phyloP scores from a whole-genome alignment of 805 yeast genomes.

The Saturnispora mendoncae region DNA sequence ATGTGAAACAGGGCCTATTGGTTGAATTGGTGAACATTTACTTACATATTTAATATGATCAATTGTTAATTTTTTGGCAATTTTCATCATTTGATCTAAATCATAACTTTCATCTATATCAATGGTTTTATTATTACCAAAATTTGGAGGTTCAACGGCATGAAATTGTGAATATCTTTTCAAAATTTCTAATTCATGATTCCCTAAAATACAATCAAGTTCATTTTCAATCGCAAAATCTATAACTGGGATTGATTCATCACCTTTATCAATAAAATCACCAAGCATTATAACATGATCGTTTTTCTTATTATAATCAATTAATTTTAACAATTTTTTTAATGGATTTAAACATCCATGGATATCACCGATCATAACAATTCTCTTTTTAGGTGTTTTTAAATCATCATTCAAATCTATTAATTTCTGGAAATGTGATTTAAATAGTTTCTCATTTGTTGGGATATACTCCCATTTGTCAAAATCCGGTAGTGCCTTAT shows the following conservation, averaged over 20 bases:
- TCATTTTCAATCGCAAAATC: slow-evolving; percentile 52
- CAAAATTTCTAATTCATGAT: slow-evolving; percentile 73
- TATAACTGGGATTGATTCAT: slow-evolving; percentile 59
- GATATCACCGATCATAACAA: slow-evolving; percentile 75
- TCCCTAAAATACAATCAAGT: slow-evolving; percentile 75
- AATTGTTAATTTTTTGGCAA: slow-evolving; percentile 49
- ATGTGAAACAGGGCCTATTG: slow-evolving; percentile 52
- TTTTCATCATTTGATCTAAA: slow-evolving; percentile 30
- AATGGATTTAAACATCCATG: slow-evolving; percentile 69
- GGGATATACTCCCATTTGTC: slow-evolving; percentile 16
- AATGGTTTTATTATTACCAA: slow-evolving; percentile 10
- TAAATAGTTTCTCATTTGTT: slow-evolving; percentile 15
- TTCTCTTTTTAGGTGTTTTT: slow-evolving; percentile 31
- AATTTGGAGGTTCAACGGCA: slow-evolving; percentile 28
- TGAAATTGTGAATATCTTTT: slow-evolving; percentile 56
- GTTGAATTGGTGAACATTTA: slow-evolving; percentile 54
- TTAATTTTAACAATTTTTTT: slow-evolving; percentile 40
- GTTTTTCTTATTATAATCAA: slow-evolving; percentile 34
- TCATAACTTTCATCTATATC: slow-evolving; percentile 23
- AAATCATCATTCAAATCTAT: slow-evolving; percentile 4
- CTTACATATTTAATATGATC: slow-evolving; percentile 54
- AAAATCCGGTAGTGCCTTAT: slow-evolving; percentile 23
- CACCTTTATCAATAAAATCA: slow-evolving; percentile 81
- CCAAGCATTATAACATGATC: slow-evolving; percentile 71
- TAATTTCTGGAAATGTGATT: slow-evolving; percentile 18